Percentiles rank a stretch among this genome's conserved stretches.
phyloP scores from a whole-genome alignment of 2,329 filamentous ascomycete species.

The Diaporthe longicolla region DNA sequence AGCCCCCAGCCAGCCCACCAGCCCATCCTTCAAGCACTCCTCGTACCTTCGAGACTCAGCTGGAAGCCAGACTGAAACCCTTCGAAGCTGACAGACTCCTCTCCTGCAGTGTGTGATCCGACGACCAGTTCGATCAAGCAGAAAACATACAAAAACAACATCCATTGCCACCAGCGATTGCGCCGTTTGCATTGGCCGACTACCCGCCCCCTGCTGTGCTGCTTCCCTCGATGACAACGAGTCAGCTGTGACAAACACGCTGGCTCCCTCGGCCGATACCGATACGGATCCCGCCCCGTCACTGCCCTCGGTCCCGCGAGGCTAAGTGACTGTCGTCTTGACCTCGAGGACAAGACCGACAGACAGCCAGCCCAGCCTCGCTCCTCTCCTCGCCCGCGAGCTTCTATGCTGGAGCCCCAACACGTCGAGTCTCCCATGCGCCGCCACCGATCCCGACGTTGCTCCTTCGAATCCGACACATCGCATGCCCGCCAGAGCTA shows the following conservation, averaged over 20 bases:
- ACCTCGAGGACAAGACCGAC: conserved; percentile 34
- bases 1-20: conserved; percentile 25
- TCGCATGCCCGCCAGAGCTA: conserved; percentile 51
- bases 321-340: conserved; percentile 23
- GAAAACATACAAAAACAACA: conserved; percentile 29
- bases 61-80: not conserved
- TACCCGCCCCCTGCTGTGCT: conserved; percentile 34
- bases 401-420: conserved; percentile 48
- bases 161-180: conserved; percentile 27
- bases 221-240: conserved; percentile 40
- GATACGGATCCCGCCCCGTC: conserved; percentile 5
- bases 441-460: conserved; percentile 48
- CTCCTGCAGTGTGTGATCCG: conserved; percentile 33
- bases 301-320: conserved; percentile 17
- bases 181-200: conserved; percentile 23
- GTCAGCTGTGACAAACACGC: conserved; percentile 39
- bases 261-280: conserved; percentile 33
- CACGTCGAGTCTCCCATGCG: conserved; percentile 49
- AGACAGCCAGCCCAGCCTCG: conserved; percentile 7
- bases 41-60: not conserved
- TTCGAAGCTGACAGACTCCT: conserved; percentile 18
- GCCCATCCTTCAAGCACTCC: not conserved
- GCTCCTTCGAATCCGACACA: conserved; percentile 42
- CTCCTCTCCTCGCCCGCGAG: conserved; percentile 31
- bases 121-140: conserved; percentile 28